Evolutionary conservation across 2,329 filamentous ascomycete species (phyloP), one percentile per base, ranked within the genome.

Genomic region (Ophiostoma perfectum): DNA sequence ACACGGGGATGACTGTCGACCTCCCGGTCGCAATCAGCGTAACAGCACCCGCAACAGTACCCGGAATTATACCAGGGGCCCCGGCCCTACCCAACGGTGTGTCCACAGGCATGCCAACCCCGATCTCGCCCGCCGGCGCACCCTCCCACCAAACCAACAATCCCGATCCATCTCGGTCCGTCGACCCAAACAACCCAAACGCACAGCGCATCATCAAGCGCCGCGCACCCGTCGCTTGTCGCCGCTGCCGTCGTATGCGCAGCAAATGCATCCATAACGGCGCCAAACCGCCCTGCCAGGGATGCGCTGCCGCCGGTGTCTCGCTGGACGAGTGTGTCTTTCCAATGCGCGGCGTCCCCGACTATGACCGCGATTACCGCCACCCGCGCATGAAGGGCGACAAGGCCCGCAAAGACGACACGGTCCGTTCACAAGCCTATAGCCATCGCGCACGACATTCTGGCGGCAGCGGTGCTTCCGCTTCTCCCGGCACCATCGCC

Each of bases 311-410:
- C 66, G 81, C 83, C 12, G 83, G 82, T n/a, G 76, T 83, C 18
- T 74, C 75, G 36, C 73, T 80, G 11, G 77, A 79, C 38, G 82
- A 83, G 74, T 86, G 84, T 74, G 74, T 81, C 52, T 86, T 86
- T 71, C 82, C 83, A 0, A 77, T 78, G 18, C 81, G 84, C 66
- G 84, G 84, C 55, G 81, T 84, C 62, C 79, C 81, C 9, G 83
- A 86, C 69, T 76, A 80, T 72, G 84, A 87, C 73, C 83, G 84
- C 47, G 80, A 82, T 12, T 86, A 84, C 70, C 83, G 84, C 62
- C 84, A 86, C 73, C 84, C 84, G 68, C 82, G 84, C 41, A 76
- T 80, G 71, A 80, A 81, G 71, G 77, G 80, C 49, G 82, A 84
- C 66, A 84, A 80, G 75, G 76, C 76, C 67, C 72, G 73, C 70